Conservation (phyloP, 345 rosid species). For the Psidium guajava region DNA sequence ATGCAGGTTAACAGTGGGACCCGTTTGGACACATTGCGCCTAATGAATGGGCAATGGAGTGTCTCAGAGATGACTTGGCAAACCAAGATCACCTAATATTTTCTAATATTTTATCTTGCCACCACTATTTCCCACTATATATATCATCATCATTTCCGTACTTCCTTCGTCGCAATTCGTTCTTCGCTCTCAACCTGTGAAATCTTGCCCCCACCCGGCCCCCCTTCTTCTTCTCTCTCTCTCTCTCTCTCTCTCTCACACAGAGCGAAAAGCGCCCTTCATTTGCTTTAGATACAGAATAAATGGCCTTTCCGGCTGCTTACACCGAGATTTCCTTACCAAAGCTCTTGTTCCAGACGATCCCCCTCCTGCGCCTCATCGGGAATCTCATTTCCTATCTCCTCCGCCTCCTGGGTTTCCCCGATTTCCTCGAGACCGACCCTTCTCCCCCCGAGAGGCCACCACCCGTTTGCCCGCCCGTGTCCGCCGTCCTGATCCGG, state of each 20-base stretch:
- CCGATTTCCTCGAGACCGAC: constrained; percentile 69
- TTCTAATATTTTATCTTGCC: too few species aligned
- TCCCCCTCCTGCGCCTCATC: constrained; percentile 55
- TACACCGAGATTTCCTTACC: constrained; percentile 76
- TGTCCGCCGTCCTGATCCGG: constrained; percentile 64
- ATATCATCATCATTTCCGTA: too few species aligned
- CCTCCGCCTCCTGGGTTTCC: constrained; percentile 50
- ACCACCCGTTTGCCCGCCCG: constrained; percentile 24
- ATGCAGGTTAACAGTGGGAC: too few species aligned
- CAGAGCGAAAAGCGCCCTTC: background rate
- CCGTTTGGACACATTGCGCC: too few species aligned
- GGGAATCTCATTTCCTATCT: constrained; percentile 37
- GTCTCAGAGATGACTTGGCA: too few species aligned
- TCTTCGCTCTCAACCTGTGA: too few species aligned
- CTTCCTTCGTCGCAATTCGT: too few species aligned
- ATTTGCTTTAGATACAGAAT: background rate
- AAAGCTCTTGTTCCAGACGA: constrained; percentile 56
- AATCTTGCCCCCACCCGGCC: too few species aligned
- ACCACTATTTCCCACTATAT: too few species aligned
- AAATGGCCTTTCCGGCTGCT: constrained; percentile 85
- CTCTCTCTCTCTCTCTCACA: too few species aligned
- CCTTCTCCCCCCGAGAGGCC: constrained; percentile 24
- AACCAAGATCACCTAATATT: too few species aligned
- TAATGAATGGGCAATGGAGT: too few species aligned
- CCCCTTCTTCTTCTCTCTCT: background rate